Evolutionary conservation across 495 filamentous ascomycete species (phyloP).

Genomic region (Astrocystis sublimbata): DNA sequence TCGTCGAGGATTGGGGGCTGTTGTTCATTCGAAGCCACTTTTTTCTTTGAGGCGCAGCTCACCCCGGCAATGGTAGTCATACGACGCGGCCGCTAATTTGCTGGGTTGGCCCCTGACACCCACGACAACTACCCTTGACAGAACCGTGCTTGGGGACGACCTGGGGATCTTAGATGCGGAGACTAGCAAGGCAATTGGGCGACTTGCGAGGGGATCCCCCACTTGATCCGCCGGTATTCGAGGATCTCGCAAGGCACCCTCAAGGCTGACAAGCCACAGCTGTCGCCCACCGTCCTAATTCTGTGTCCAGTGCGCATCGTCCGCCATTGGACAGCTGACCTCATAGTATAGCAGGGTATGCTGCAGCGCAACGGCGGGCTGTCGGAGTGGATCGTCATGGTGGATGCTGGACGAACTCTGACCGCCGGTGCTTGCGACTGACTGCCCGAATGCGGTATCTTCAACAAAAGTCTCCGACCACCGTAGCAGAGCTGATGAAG

Average conservation of each 20-base stretch:
- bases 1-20: slow-evolving; percentile 22
- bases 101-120: slow-evolving; percentile 5
- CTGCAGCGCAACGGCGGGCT: background rate
- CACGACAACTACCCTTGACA: background rate
- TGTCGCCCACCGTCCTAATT: slow-evolving; percentile 2
- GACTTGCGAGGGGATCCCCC: slow-evolving; percentile 31
- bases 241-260: slow-evolving; percentile 21
- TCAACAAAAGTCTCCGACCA: no score
- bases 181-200: slow-evolving; percentile 32
- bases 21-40: slow-evolving; percentile 35
- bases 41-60: slow-evolving; percentile 35
- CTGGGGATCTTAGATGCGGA: slow-evolving; percentile 3
- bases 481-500: no score
- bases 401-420: slow-evolving; percentile 3
- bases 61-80: slow-evolving; percentile 22
- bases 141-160: background rate
- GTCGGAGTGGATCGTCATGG: slow-evolving; percentile 3
- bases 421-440: background rate
- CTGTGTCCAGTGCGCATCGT: background rate
- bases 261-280: slow-evolving; percentile 29
- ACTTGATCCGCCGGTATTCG: slow-evolving; percentile 16
- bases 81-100: slow-evolving; percentile 19
- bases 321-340: slow-evolving; percentile 1
- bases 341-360: background rate
- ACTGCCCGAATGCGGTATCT: slow-evolving; percentile 2